phyloP scores from a whole-genome alignment of 73 alveolate genomes.

The Halteria grandinella region DNA sequence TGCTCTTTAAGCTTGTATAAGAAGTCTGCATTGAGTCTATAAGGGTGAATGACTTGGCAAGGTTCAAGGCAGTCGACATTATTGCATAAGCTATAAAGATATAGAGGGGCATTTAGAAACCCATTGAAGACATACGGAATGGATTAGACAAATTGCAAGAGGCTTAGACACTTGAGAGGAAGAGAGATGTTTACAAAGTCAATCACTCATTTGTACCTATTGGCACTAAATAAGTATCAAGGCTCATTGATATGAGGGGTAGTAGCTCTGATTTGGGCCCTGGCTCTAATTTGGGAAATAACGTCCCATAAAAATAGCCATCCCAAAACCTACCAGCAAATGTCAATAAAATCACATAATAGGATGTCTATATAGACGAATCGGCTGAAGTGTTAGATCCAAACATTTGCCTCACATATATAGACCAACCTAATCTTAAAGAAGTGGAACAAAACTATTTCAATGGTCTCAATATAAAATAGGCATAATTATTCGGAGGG shows the following conservation, averaged over 20 bases:
- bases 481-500: constrained; percentile 52
- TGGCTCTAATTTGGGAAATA: constrained; percentile 5
- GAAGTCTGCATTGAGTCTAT: constrained; percentile 61
- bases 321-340: too few relatives aligned
- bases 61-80: constrained; percentile 53
- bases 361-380: constrained; percentile 50
- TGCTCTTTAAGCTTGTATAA: constrained; percentile 47
- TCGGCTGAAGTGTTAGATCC: constrained; percentile 68
- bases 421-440: constrained; percentile 3
- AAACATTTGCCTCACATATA: constrained; percentile 7
- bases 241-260: neutral
- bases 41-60: constrained; percentile 68
- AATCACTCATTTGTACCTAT: constrained; percentile 45
- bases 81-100: constrained; percentile 58
- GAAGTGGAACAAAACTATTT: constrained; percentile 54
- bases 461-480: constrained; percentile 22
- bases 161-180: constrained; percentile 40
- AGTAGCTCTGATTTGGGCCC: neutral
- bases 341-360: constrained; percentile 22
- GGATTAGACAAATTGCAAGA: constrained; percentile 34
- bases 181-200: constrained; percentile 61
- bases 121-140: constrained; percentile 42
- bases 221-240: constrained; percentile 17
- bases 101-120: constrained; percentile 45
- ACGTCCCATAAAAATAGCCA: too few relatives aligned